Percentiles rank a stretch among this genome's conserved stretches.
phyloP scores from a whole-genome alignment of 345 rosid species.

The Tarenaya hassleriana region DNA sequence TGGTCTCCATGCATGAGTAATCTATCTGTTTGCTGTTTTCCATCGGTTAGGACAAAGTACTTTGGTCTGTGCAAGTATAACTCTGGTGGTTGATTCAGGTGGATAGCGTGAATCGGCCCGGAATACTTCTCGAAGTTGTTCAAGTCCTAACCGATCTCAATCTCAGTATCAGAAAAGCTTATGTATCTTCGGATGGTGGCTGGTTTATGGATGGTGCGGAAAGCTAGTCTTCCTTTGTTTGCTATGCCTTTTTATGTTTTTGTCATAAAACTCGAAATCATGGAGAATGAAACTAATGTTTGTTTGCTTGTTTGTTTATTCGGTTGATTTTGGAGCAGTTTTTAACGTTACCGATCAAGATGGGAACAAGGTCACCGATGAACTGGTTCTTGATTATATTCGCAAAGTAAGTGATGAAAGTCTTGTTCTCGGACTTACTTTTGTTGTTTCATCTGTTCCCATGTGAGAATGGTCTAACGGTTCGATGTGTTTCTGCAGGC shows the following conservation, averaged over 20 bases:
- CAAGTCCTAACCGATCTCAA: slow-evolving; percentile 86
- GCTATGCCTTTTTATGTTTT: no score
- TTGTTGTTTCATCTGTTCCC: background rate
- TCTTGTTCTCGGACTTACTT: background rate
- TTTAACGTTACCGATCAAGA: slow-evolving; percentile 85
- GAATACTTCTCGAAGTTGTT: slow-evolving; percentile 87
- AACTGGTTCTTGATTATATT: slow-evolving; percentile 61
- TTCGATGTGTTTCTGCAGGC: slow-evolving; percentile 40
- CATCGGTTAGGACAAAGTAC: background rate
- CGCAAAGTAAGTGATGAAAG: slow-evolving; percentile 41
- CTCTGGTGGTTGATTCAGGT: slow-evolving; percentile 43
- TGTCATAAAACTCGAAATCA: background rate
- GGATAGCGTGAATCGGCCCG: slow-evolving; percentile 86
- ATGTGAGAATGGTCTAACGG: slow-evolving; percentile 14
- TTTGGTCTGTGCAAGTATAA: slow-evolving; percentile 1
- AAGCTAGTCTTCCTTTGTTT: background rate
- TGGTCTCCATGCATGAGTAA: background rate
- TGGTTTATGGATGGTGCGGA: slow-evolving; percentile 93
- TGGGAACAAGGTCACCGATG: slow-evolving; percentile 73
- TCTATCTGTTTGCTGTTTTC: slow-evolving; percentile 13
- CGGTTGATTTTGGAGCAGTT: slow-evolving; percentile 33
- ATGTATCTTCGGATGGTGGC: slow-evolving; percentile 88
- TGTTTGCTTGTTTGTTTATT: background rate
- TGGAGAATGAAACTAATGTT: background rate
- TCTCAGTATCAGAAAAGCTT: slow-evolving; percentile 77